These are phyloP conservation scores for Penicillium bovifimosum DNA, from an alignment of 495 filamentous ascomycete genomes.

Conservation along the genomic window DNA sequence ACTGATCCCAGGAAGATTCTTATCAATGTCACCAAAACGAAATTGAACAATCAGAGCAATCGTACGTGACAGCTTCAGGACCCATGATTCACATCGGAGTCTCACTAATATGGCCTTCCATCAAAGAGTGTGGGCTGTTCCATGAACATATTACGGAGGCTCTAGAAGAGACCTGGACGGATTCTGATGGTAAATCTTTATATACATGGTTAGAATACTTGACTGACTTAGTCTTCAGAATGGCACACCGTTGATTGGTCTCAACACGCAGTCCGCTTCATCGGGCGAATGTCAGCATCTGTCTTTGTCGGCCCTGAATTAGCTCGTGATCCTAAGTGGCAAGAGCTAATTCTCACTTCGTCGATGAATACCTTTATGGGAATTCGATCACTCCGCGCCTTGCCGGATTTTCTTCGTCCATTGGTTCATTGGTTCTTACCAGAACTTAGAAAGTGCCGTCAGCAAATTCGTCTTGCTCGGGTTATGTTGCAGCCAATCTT, in stretches of 20 bases:
- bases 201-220: no score
- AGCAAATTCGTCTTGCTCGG: conserved; percentile 7
- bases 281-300: conserved; percentile 38
- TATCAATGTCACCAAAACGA: conserved; percentile 6
- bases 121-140: background rate
- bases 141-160: background rate
- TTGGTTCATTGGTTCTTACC: conserved; percentile 22
- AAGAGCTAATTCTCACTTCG: conserved; percentile 32
- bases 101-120: background rate
- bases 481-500: conserved; percentile 1
- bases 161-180: background rate
- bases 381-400: conserved; percentile 25
- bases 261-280: conserved; percentile 33
- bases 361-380: conserved; percentile 30
- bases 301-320: conserved; percentile 39
- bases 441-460: background rate
- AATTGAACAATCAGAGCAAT: conserved; percentile 9
- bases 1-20: conserved; percentile 5
- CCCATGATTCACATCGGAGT: background rate
- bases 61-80: conserved; percentile 5
- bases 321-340: conserved; percentile 36
- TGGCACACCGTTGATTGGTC: conserved; percentile 13
- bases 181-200: background rate
- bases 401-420: conserved; percentile 35
- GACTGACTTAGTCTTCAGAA: background rate